Evolutionary conservation across 2,329 filamentous ascomycete species (phyloP).

Genomic region (Domatiomyces globalis): DNA sequence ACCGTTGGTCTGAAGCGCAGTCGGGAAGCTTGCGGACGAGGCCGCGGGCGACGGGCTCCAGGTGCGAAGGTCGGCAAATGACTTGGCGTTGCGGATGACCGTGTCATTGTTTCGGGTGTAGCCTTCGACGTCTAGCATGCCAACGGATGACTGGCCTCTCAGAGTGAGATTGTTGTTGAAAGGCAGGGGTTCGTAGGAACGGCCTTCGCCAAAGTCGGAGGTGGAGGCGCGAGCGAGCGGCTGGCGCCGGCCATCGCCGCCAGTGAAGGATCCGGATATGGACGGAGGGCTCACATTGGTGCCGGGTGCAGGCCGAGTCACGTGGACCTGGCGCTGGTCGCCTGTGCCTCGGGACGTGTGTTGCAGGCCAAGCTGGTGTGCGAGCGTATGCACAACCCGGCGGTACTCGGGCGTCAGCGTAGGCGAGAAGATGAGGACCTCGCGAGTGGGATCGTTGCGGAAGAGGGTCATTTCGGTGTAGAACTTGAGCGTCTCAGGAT

Average conservation of each 20-base stretch:
- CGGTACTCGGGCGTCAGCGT: conserved; percentile 71
- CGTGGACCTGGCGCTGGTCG: conserved; percentile 77
- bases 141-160: conserved; percentile 59
- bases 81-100: conserved; percentile 85
- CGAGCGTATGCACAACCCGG: conserved; percentile 81
- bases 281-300: conserved; percentile 47
- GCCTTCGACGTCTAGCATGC: conserved; percentile 65
- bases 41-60: conserved; percentile 88
- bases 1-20: conserved; percentile 49
- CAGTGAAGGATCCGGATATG: conserved; percentile 34
- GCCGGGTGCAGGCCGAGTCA: conserved; percentile 46
- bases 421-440: conserved; percentile 71
- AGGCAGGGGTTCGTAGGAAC: conserved; percentile 55
- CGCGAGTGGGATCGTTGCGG: conserved; percentile 62
- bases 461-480: conserved; percentile 86
- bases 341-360: conserved; percentile 82
- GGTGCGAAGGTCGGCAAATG: conserved; percentile 85
- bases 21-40: conserved; percentile 76
- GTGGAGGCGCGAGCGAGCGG: conserved; percentile 88
- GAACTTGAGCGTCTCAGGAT: conserved; percentile 70
- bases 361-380: conserved; percentile 84
- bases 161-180: conserved; percentile 44
- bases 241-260: conserved; percentile 61
- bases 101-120: conserved; percentile 48
- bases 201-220: conserved; percentile 80